Base-by-base conservation (phyloP, 169 alveolate species). In the Perkinsus chesapeaki region DNA sequence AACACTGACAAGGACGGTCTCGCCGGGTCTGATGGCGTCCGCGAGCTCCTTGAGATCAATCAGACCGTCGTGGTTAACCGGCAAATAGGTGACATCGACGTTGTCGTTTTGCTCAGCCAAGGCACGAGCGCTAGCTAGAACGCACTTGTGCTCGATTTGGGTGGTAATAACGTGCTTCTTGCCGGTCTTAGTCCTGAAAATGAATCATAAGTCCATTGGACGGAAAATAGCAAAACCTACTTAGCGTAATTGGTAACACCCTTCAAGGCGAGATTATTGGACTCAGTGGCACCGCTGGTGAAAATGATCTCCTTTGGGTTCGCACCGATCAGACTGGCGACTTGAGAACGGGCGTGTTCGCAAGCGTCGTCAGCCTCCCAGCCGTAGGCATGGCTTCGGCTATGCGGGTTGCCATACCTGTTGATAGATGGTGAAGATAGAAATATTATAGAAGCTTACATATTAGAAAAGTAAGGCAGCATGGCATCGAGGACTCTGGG, bases 271-370 rank as follows among this genome's bases (percentile, higher is more conserved):
- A 98, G 93, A 95, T 99, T 99, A 95, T 99, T 99, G 73, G 99
- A 96, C 97, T 99, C 99, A 16, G 99, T 99, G 10, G 99, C 99
- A 0, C 99, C 99, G 0, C 99, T 97, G n/a, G 99, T 99, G 96
- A 99, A 99, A 60, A 98, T 96, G 90, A 99, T 96, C 96, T 98
- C 99, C 95, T 97, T 96, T 43, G 98, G 95, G 39, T 96, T 97
- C 73, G 99, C 98, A 20, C 97, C 97, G 73, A 99, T 97, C 39
- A 98, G 94, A 39, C 92, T 94, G 34, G 99, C 98, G 38, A 99
- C 96, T 94, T 97, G 93, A 73, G 94, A 82, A 27, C 95, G 91
- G 16, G 99, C 99, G 31, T 97, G 94, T 93, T 99, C 99, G 20
- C 97, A 98, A 23, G 99, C 99, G 39, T 96, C 96, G 91, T 98